Evolutionary conservation across 345 rosid genomes (phyloP).

Genomic region (Ceriops zippeliana): DNA sequence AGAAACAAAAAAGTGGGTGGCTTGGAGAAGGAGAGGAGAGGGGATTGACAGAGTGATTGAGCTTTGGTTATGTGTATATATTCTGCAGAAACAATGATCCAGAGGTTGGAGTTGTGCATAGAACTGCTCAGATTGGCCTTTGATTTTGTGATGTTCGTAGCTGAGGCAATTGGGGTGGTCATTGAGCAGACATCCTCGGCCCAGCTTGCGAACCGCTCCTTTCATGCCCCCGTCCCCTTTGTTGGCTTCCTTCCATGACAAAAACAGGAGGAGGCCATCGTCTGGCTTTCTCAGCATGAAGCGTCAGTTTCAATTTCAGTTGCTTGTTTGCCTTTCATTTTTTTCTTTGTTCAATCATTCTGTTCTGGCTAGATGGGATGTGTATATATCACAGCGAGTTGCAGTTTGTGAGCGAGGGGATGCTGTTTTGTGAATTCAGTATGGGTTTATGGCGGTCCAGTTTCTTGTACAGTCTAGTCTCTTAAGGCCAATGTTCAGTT

Average conservation of each 20-base stretch:
- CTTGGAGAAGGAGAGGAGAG: not conserved
- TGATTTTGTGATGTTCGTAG: constrained; percentile 4
- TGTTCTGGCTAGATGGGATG: not conserved
- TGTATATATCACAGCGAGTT: not conserved
- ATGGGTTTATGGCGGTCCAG: not conserved
- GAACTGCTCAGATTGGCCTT: constrained; percentile 6
- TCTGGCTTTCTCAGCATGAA: not conserved
- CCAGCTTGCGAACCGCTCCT: not conserved
- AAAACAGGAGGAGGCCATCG: not conserved
- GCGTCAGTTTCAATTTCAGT: not conserved
- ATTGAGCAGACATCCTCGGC: not conserved
- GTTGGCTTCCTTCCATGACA: not conserved
- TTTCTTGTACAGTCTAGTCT: not conserved
- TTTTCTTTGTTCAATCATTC: not conserved
- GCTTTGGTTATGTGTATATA: not conserved
- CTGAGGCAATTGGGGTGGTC: constrained; percentile 5
- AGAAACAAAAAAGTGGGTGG: not conserved
- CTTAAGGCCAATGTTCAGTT: not conserved
- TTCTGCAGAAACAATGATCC: not conserved
- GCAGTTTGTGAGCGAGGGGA: not conserved
- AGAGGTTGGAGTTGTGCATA: constrained; percentile 16
- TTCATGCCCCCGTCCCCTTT: not conserved
- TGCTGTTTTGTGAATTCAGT: not conserved
- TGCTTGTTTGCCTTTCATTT: not conserved
- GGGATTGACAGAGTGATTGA: not conserved